Conservation (phyloP, 2,329 filamentous ascomycete species). For the Xylariomycetidae sp. region DNA sequence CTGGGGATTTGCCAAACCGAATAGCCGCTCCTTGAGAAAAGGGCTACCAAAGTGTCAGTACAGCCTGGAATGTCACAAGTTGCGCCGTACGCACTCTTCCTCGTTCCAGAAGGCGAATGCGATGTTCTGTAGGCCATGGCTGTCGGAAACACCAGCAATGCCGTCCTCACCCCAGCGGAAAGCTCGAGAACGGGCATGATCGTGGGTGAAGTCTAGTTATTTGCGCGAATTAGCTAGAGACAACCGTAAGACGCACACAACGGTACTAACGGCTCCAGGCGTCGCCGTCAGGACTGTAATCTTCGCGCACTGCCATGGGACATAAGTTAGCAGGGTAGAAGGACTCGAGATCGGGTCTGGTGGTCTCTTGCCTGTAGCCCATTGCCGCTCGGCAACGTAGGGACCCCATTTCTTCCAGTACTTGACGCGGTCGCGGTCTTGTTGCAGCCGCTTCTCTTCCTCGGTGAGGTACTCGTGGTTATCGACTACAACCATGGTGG, state of each 20-base stretch:
- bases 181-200: constrained; percentile 79
- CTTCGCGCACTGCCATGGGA: constrained; percentile 86
- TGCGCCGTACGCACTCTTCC: constrained; percentile 60
- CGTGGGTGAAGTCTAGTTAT: constrained; percentile 77
- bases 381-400: constrained; percentile 89
- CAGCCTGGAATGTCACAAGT: neutral
- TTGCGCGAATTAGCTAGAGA: constrained; percentile 19
- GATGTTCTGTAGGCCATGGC: constrained; percentile 85
- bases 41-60: constrained; percentile 54
- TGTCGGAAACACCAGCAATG: constrained; percentile 89
- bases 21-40: constrained; percentile 90
- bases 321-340: no score
- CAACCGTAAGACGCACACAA: no score
- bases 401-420: constrained; percentile 99
- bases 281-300: constrained; percentile 85
- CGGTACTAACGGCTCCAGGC: constrained; percentile 81
- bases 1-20: constrained; percentile 91
- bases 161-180: constrained; percentile 97
- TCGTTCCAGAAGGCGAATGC: constrained; percentile 98
- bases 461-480: constrained; percentile 80
- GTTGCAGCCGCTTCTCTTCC: constrained; percentile 83
- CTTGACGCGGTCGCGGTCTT: constrained; percentile 74
- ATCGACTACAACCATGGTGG: constrained; percentile 80
- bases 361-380: constrained; percentile 84
- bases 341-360: constrained; percentile 8